A percentile compares a stretch with the other conserved stretches of the same genome.
Evolutionary conservation across 2,329 filamentous ascomycete genomes (phyloP).

Genomic region (Exophiala spinifera): DNA sequence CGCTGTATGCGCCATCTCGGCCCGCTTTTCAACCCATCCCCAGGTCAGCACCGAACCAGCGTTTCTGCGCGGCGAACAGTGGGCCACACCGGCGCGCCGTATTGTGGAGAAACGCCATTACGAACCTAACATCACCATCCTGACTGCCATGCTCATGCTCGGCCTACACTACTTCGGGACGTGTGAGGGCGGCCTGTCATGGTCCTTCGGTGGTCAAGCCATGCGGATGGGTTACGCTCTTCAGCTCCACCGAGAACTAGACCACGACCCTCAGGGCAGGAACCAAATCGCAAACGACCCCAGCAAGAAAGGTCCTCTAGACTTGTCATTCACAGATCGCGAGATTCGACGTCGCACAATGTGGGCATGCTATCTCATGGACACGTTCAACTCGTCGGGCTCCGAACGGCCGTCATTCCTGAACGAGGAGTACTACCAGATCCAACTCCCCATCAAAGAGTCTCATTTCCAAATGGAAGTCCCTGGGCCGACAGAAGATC

Average conservation of each 20-base stretch:
- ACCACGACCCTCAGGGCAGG: slow-evolving; percentile 71
- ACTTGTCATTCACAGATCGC: slow-evolving; percentile 83
- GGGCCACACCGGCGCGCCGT: slow-evolving; percentile 81
- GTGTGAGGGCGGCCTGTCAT: slow-evolving; percentile 91
- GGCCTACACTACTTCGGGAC: slow-evolving; percentile 95
- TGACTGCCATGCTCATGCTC: slow-evolving; percentile 84
- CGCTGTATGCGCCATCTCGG: slow-evolving; percentile 93
- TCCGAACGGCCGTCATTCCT: slow-evolving; percentile 90
- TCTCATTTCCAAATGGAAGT: slow-evolving; percentile 88
- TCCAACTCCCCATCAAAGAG: slow-evolving; percentile 88
- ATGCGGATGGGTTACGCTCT: slow-evolving; percentile 96
- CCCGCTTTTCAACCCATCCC: slow-evolving; percentile 87
- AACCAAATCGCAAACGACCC: slow-evolving; percentile 40
- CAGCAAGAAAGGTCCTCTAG: slow-evolving; percentile 41
- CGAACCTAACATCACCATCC: slow-evolving; percentile 90
- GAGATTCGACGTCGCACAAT: slow-evolving; percentile 91
- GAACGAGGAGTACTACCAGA: slow-evolving; percentile 80
- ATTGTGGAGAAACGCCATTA: slow-evolving; percentile 88
- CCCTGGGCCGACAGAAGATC: slow-evolving; percentile 77
- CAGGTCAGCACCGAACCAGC: slow-evolving; percentile 71
- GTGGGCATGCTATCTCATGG: slow-evolving; percentile 98
- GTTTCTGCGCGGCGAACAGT: slow-evolving; percentile 85
- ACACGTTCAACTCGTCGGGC: slow-evolving; percentile 93
- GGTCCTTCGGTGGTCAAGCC: slow-evolving; percentile 92
- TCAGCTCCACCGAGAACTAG: slow-evolving; percentile 87